These are phyloP conservation scores for Cercospora sojina DNA, from an alignment of 2,329 filamentous ascomycete genomes.

Conservation along the genomic window DNA sequence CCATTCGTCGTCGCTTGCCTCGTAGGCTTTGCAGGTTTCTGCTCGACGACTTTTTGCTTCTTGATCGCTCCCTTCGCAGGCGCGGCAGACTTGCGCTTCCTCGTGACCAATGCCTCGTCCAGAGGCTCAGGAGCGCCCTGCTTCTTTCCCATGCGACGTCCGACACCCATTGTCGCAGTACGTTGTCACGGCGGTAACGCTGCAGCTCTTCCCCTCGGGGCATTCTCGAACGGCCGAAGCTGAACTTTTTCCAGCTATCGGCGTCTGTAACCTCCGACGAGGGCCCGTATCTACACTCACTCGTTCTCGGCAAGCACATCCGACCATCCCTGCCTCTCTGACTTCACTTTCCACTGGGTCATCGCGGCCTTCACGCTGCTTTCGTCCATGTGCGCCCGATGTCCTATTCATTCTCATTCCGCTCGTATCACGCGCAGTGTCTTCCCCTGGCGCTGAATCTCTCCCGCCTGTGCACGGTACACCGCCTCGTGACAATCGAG, in stretches of 20 bases:
- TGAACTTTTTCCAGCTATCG: conserved; percentile 9
- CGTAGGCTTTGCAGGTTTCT: conserved; percentile 39
- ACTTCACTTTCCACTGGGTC: not conserved
- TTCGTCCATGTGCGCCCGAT: not conserved
- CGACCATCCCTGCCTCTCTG: not conserved
- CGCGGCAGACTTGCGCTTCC: conserved; percentile 78
- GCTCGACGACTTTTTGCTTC: conserved; percentile 63
- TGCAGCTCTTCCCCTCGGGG: not conserved
- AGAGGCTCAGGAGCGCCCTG: conserved; percentile 83
- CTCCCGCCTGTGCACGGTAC: not conserved
- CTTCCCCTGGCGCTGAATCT: too few species aligned
- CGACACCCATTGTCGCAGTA: conserved; percentile 24
- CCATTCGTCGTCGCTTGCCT: conserved; percentile 43
- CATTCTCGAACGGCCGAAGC: not conserved
- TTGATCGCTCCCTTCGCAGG: conserved; percentile 57
- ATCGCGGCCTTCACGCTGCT: not conserved
- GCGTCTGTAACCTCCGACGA: not conserved
- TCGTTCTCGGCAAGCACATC: not conserved
- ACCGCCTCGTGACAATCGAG: not conserved
- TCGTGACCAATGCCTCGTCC: conserved; percentile 71
- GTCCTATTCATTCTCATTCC: not conserved
- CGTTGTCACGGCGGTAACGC: not conserved
- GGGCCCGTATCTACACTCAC: not conserved
- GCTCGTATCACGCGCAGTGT: not conserved
- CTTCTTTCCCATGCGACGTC: conserved; percentile 56